These are phyloP conservation scores for Saccharum spontaneum DNA, from an alignment of 176 grass and related monocot species.

Conservation along the genomic window DNA sequence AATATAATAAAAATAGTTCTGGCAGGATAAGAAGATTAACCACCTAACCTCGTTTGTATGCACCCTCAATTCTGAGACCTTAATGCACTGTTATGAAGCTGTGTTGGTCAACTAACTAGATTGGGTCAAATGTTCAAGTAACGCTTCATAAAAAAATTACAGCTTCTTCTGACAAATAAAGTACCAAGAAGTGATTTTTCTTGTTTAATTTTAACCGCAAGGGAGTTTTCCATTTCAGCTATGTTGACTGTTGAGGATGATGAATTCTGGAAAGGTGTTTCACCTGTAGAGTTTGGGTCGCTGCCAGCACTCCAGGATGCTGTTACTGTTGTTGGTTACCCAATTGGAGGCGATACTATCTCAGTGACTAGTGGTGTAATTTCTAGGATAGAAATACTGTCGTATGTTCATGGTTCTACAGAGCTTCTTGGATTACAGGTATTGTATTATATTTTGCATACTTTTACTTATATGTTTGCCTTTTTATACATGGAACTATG, in stretches of 20 bases:
- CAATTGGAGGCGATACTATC: constrained; percentile 97
- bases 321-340: constrained; percentile 92
- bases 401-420: constrained; percentile 98
- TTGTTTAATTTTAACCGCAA: constrained; percentile 29
- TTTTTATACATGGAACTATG: background rate
- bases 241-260: constrained; percentile 90
- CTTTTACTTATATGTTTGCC: background rate
- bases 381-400: constrained; percentile 96
- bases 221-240: constrained; percentile 48
- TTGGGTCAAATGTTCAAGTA: constrained; percentile 5
- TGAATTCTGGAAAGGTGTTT: constrained; percentile 93
- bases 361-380: constrained; percentile 98
- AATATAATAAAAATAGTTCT: constrained; percentile 4
- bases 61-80: background rate
- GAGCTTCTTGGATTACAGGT: constrained; percentile 97
- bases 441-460: constrained; percentile 26
- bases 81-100: background rate
- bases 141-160: background rate
- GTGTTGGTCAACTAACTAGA: background rate
- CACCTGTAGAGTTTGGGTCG: constrained; percentile 70
- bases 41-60: background rate
- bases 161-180: background rate
- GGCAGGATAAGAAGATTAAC: background rate
- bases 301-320: constrained; percentile 97
- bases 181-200: background rate